These are phyloP conservation scores for Chrysopogon serrulatus DNA, from an alignment of 176 grass and related monocot genomes.

Conservation along the genomic window DNA sequence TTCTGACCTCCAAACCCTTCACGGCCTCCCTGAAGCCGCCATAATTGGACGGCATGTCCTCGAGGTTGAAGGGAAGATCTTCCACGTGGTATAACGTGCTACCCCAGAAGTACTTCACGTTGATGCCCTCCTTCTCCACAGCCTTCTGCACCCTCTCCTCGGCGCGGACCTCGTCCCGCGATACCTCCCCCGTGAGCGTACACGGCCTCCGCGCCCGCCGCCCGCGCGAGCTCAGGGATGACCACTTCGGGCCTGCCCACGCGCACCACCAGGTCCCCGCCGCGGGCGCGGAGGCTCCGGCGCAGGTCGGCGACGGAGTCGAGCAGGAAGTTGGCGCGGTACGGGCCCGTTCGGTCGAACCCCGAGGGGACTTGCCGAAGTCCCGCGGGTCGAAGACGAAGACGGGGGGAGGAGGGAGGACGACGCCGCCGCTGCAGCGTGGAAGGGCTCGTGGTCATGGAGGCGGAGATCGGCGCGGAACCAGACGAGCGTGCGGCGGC, in stretches of 20 bases:
- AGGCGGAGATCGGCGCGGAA: constrained; percentile 82
- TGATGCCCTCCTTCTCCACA: constrained; percentile 77
- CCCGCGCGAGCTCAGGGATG: constrained; percentile 67
- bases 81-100: constrained; percentile 91
- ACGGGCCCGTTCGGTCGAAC: constrained; percentile 64
- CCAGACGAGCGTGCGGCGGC: constrained; percentile 79
- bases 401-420: constrained; percentile 75
- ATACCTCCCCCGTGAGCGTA: constrained; percentile 87
- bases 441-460: constrained; percentile 71
- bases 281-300: constrained; percentile 48
- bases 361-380: constrained; percentile 61
- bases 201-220: constrained; percentile 59
- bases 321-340: constrained; percentile 68
- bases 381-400: constrained; percentile 81
- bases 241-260: constrained; percentile 80
- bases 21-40: constrained; percentile 76
- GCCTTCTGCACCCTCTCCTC: constrained; percentile 76
- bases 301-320: constrained; percentile 90
- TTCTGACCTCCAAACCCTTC: constrained; percentile 58
- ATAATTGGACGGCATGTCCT: constrained; percentile 71
- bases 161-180: constrained; percentile 62
- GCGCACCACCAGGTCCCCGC: constrained; percentile 78
- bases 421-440: constrained; percentile 39
- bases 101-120: constrained; percentile 98
- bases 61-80: constrained; percentile 67